Conservation (phyloP, 257 asterid species). For the Solanum raphanifolium region DNA sequence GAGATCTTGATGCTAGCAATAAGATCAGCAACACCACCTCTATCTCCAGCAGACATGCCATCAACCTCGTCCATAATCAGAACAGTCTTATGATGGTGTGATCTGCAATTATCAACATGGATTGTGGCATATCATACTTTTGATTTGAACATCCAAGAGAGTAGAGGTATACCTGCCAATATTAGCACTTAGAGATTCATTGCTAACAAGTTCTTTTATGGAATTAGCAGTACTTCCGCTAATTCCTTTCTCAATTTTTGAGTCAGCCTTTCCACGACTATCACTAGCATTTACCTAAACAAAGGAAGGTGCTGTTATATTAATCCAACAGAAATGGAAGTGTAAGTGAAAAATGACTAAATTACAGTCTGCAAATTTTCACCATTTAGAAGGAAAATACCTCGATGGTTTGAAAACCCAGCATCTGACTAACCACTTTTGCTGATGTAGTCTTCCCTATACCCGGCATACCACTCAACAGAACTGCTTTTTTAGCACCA, state of each 20-base stretch:
- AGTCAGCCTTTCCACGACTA: constrained; percentile 96
- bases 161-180: constrained; percentile 53
- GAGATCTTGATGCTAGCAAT: constrained; percentile 91
- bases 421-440: constrained; percentile 85
- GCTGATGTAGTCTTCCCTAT: constrained; percentile 95
- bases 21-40: constrained; percentile 99
- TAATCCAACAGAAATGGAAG: not conserved
- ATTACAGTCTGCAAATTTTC: not conserved
- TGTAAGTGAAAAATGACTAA: not conserved
- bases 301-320: not conserved
- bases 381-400: constrained; percentile 13
- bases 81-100: constrained; percentile 62
- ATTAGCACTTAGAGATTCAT: constrained; percentile 50
- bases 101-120: constrained; percentile 38
- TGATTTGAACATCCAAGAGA: constrained; percentile 1
- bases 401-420: constrained; percentile 87
- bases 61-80: constrained; percentile 99
- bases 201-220: constrained; percentile 81
- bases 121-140: not conserved
- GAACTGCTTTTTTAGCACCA: constrained; percentile 81
- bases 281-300: constrained; percentile 96
- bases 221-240: constrained; percentile 95
- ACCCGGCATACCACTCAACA: constrained; percentile 94
- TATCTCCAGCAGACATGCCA: constrained; percentile 99
- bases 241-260: constrained; percentile 83